Evolutionary conservation across 352 stramenopile species (phyloP), one percentile per base, ranked within the genome.

Genomic region (Pythium biforme): DNA sequence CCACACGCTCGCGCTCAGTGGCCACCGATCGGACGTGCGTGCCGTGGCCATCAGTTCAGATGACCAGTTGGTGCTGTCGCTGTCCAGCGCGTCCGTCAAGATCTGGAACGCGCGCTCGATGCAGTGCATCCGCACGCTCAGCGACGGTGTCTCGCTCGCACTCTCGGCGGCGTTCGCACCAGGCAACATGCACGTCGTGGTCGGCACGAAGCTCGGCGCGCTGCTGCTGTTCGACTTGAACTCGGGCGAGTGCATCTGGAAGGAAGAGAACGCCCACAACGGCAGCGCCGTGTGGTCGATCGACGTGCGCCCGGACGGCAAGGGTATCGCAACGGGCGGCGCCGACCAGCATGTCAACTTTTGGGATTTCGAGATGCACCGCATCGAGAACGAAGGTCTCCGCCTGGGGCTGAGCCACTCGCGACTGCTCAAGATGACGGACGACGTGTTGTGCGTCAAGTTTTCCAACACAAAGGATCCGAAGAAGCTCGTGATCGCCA

Each of bases 281-380:
- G 90, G 95, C 52, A 96, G 89, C 53, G 95, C 96, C 4, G 92
- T 99, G 49, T 99, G 96, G 96, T 97, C 88, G 20, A 89, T 99
- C 34, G 97, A 99, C 66, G 81, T 99, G 34, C 83, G 96, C 46
- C 85, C 89, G 9, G 88, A 97, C 45, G 85, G 82, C 15, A 94
- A 95, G 57, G 92, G 89, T 8, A 86, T 99, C 47, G 90, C 97
- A 34, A 99, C 97, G 22, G 97, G 97, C 51, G 96, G 93, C 45
- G 96, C 97, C 10, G 98, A 99, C 68, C 96, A 99, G 67, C 83
- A 90, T 55, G 97, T 99, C 11, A 99, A 99, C 78, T 99, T 99
- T 70, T 99, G 97, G 97, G 90, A 98, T 65, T 94, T 99, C 65
- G 95, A 99, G 74, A 91, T 97, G 66, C 67, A 86, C 54, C 79